Percentiles rank a stretch among this genome's conserved stretches.
These are phyloP conservation scores for Mrakia blollopis DNA, from an alignment of 768 basidiomycete species.

Conservation along the genomic window DNA sequence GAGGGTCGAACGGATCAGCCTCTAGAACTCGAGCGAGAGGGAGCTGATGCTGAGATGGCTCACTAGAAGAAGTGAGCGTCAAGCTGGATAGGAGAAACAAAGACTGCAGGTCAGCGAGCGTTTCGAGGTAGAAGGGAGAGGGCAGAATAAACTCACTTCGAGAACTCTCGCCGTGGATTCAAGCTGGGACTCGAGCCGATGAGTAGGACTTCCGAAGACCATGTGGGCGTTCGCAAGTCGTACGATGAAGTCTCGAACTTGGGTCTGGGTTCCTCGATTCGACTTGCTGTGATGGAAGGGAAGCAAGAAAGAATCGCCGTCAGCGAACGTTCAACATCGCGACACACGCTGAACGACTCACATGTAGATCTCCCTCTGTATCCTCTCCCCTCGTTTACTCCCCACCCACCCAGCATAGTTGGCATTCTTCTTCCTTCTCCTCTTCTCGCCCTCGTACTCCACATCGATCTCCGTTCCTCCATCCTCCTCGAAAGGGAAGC, in stretches of 20 bases:
- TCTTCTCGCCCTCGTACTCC: slow-evolving; percentile 19
- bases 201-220: slow-evolving; percentile 30
- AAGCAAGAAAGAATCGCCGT: not conserved
- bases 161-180: slow-evolving; percentile 29
- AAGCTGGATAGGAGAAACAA: not conserved
- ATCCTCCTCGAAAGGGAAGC: slow-evolving; percentile 3
- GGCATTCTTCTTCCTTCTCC: not conserved
- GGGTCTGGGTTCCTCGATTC: slow-evolving; percentile 18
- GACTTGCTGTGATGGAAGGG: slow-evolving; percentile 1
- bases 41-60: too few species aligned
- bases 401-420: slow-evolving; percentile 31
- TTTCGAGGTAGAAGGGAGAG: too few species aligned
- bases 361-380: slow-evolving; percentile 33
- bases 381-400: slow-evolving; percentile 29
- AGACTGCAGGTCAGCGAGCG: too few species aligned
- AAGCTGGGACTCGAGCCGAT: slow-evolving; percentile 27
- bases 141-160: not conserved
- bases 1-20: not conserved
- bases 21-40: not conserved
- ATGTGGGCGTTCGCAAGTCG: slow-evolving; percentile 31
- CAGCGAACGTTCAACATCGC: too few species aligned
- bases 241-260: slow-evolving; percentile 30
- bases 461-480: slow-evolving; percentile 15
- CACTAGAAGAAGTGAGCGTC: slow-evolving; percentile 34
- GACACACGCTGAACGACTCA: too few species aligned